Percentiles rank a stretch among this genome's conserved stretches.
Conservation (phyloP, 176 grass and related monocot species). For the Eragrostis nindensis region DNA sequence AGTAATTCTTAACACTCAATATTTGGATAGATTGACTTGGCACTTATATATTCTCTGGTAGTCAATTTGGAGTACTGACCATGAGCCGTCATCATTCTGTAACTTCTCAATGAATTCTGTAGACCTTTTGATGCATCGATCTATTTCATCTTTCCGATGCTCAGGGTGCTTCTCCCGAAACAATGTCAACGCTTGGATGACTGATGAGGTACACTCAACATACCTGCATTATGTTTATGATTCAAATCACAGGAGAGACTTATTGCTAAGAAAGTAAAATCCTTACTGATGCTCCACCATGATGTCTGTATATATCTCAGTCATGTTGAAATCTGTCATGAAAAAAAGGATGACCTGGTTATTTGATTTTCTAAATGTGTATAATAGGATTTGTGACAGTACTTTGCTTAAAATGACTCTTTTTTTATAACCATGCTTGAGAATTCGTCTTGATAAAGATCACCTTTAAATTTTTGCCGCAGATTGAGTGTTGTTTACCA, state of each 20-base stretch:
- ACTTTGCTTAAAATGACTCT: too few relatives aligned
- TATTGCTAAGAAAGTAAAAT: conserved; percentile 27
- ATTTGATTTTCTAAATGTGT: conserved; percentile 23
- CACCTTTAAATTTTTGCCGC: conserved; percentile 6
- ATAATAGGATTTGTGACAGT: background rate
- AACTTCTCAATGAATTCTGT: conserved; percentile 58
- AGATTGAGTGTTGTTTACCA: background rate
- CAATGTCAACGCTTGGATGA: conserved; percentile 57
- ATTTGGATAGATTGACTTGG: conserved; percentile 3
- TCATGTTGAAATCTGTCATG: conserved; percentile 61
- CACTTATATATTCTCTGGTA: background rate
- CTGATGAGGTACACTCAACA: conserved; percentile 75
- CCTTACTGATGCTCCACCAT: conserved; percentile 82
- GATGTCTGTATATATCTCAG: conserved; percentile 67
- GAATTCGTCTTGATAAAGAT: background rate
- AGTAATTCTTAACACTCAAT: background rate
- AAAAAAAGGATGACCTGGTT: conserved; percentile 10
- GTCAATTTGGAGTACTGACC: conserved; percentile 47
- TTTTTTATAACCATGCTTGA: background rate
- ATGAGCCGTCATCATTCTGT: conserved; percentile 81
- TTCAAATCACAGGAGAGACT: background rate
- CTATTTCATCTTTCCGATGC: conserved; percentile 63
- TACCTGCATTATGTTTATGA: conserved; percentile 53
- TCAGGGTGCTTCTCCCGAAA: conserved; percentile 56
- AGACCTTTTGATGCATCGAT: conserved; percentile 52